These are phyloP conservation scores for Westerdykella ornata DNA, from an alignment of 2,329 filamentous ascomycete species.

Conservation along the genomic window DNA sequence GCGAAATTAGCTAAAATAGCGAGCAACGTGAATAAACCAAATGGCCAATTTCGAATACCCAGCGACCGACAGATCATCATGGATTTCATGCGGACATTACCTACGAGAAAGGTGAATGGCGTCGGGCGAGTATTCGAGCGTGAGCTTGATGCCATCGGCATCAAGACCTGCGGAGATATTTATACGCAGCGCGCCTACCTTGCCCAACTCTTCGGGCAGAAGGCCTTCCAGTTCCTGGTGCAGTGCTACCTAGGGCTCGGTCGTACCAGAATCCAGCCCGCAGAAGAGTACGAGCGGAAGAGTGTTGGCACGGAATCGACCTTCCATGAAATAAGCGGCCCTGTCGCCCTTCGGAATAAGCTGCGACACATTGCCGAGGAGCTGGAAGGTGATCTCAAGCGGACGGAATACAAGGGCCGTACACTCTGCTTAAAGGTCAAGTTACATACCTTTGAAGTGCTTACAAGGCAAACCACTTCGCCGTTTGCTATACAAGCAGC, in stretches of 20 bases:
- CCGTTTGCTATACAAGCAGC: slow-evolving; percentile 65
- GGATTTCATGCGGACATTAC: slow-evolving; percentile 74
- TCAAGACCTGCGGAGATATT: slow-evolving; percentile 84
- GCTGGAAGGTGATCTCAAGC: slow-evolving; percentile 74
- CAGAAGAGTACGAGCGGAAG: slow-evolving; percentile 85
- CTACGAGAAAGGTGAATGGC: slow-evolving; percentile 87
- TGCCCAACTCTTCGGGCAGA: slow-evolving; percentile 77
- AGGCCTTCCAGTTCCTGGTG: slow-evolving; percentile 80
- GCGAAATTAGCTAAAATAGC: slow-evolving; percentile 91
- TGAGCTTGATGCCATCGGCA: slow-evolving; percentile 77
- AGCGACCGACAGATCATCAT: slow-evolving; percentile 70
- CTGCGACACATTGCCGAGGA: slow-evolving; percentile 76
- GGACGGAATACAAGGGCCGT: slow-evolving; percentile 78
- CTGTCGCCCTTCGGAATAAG: slow-evolving; percentile 64
- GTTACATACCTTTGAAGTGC: slow-evolving; percentile 85
- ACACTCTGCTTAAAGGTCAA: slow-evolving; percentile 91
- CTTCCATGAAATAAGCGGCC: slow-evolving; percentile 71
- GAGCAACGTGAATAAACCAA: slow-evolving; percentile 93
- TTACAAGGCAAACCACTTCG: slow-evolving; percentile 71
- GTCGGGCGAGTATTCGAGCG: slow-evolving; percentile 91
- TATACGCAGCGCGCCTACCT: slow-evolving; percentile 69
- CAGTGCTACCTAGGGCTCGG: slow-evolving; percentile 80
- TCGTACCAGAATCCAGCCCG: slow-evolving; percentile 74
- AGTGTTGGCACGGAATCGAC: slow-evolving; percentile 92
- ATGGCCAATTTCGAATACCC: slow-evolving; percentile 76